Evolutionary conservation across 129 eudicot species (phyloP).

Genomic region (Flaveria robusta): DNA sequence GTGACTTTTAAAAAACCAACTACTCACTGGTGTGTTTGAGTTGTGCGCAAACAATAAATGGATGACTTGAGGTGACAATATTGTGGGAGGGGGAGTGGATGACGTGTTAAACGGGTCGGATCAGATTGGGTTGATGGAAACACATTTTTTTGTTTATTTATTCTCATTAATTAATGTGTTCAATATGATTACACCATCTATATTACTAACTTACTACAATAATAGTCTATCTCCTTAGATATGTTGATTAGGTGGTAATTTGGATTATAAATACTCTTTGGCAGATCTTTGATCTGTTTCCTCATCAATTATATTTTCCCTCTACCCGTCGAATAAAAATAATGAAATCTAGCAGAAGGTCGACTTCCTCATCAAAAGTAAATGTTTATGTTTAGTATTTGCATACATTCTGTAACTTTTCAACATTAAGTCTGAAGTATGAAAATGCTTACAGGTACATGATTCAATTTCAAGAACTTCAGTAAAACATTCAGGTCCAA

Average conservation of each 20-base stretch:
- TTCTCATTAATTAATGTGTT: no score
- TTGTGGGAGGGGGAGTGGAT: no score
- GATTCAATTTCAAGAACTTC: slow-evolving; percentile 49
- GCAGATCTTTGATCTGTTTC: background rate
- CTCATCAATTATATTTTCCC: background rate
- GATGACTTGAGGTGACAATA: slow-evolving; percentile 1
- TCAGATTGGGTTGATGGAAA: background rate
- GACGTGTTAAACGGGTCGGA: background rate
- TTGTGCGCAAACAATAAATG: background rate
- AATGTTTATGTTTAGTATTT: background rate
- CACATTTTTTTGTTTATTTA: no score
- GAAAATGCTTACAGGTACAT: slow-evolving; percentile 38
- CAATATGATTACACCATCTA: no score
- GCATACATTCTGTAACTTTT: background rate
- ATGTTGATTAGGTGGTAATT: no score
- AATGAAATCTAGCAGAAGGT: background rate
- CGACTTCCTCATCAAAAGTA: no score
- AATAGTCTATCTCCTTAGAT: no score
- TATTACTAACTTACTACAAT: no score
- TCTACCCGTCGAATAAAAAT: background rate
- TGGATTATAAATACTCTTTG: no score
- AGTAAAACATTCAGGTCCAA: slow-evolving; percentile 52
- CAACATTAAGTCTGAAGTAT: slow-evolving; percentile 10
- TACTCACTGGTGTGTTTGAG: background rate
- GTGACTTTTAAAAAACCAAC: background rate